A percentile compares a stretch with the other conserved stretches of the same genome.
Conservation (phyloP, 352 stramenopile species). For the Globisporangium nagaii region DNA sequence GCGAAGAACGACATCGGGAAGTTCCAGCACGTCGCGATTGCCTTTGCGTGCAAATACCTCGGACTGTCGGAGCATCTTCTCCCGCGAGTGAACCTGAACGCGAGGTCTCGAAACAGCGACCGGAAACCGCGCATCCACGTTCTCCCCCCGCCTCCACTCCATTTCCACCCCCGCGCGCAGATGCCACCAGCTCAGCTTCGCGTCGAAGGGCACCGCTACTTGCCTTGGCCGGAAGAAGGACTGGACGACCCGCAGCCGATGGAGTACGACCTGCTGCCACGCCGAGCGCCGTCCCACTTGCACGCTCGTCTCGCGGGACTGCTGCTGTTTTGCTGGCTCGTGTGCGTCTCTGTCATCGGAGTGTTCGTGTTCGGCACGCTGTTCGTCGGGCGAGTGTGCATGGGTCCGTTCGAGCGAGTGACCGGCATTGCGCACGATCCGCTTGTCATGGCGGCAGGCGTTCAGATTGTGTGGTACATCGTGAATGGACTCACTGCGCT, state of each 20-base stretch:
- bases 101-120: slow-evolving; percentile 12
- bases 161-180: slow-evolving; percentile 73
- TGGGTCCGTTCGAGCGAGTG: slow-evolving; percentile 63
- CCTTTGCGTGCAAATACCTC: slow-evolving; percentile 50
- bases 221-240: slow-evolving; percentile 82
- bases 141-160: slow-evolving; percentile 62
- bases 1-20: slow-evolving; percentile 83
- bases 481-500: slow-evolving; percentile 60
- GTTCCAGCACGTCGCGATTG: slow-evolving; percentile 62
- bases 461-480: slow-evolving; percentile 74
- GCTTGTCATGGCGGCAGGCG: slow-evolving; percentile 62
- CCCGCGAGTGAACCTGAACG: slow-evolving; percentile 35
- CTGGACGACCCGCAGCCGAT: slow-evolving; percentile 58
- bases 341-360: slow-evolving; percentile 56
- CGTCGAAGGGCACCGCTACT: slow-evolving; percentile 65
- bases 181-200: slow-evolving; percentile 65
- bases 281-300: slow-evolving; percentile 46
- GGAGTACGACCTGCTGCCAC: slow-evolving; percentile 68
- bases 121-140: slow-evolving; percentile 32
- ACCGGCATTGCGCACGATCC: slow-evolving; percentile 71
- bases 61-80: slow-evolving; percentile 69
- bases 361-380: slow-evolving; percentile 64
- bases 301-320: slow-evolving; percentile 45
- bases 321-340: slow-evolving; percentile 48
- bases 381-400: slow-evolving; percentile 56